Conservation (phyloP, 1,284 basidiomycete species). For the Heterobasidion irregulare region DNA sequence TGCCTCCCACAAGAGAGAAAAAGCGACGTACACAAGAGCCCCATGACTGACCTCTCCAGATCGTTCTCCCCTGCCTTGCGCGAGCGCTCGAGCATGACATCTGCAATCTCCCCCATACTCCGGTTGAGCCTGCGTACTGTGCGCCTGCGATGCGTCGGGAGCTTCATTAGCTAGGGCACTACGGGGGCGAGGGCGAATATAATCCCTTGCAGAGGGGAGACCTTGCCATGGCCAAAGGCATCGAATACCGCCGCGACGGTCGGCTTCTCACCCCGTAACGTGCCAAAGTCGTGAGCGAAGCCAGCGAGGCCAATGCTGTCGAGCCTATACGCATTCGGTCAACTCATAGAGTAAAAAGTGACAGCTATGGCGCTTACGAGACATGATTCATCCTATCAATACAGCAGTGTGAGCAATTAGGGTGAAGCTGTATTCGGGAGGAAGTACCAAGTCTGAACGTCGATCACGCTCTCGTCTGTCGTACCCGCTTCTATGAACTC, state of each 20-base stretch:
- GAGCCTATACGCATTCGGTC: conserved; percentile 25
- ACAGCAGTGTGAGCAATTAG: too few species aligned
- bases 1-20: not conserved
- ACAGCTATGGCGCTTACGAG: not conserved
- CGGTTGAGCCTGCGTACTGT: conserved; percentile 20
- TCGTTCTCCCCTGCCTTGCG: conserved; percentile 20
- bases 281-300: not conserved
- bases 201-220: not conserved
- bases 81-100: conserved; percentile 35
- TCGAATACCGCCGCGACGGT: not conserved
- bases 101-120: conserved; percentile 37
- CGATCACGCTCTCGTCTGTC: not conserved
- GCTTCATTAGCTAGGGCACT: not conserved
- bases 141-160: not conserved
- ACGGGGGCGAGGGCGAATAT: not conserved
- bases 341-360: not conserved
- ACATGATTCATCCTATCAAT: not conserved
- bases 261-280: not conserved
- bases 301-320: conserved; percentile 51
- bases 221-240: not conserved
- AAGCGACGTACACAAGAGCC: not conserved
- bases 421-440: too few species aligned
- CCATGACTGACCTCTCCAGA: not conserved
- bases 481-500: not conserved
- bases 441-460: not conserved